Evolutionary conservation across 148 eudicot genomes (phyloP), one percentile per base, ranked within the genome.

Genomic region (Spergularia marina): DNA sequence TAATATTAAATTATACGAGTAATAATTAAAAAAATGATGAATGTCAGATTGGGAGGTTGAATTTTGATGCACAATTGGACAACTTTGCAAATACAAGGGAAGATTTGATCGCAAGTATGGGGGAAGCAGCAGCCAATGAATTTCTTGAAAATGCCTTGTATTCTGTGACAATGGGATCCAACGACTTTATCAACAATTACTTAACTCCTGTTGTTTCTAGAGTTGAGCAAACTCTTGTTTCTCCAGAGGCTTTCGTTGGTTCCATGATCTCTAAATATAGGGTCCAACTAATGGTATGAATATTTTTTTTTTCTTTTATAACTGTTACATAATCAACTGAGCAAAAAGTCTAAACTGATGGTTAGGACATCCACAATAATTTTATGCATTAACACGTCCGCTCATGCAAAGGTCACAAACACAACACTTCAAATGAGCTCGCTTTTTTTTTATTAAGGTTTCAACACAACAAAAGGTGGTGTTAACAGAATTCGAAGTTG

Each of bases 141-240:
- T 77, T 90, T 12, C 44, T 92, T 0, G 52, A 76, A 54, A 88
- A 76, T 47, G 86, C 96, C 10, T 78, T 94, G 40, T 89, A 86
- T 68, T 86, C 98, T 14, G 78, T 92, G 4, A 82, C 96, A 61
- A 90, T 92, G 1, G 98, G 97, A 8, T 85, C 98, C n/a, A 94
- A 91, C 72, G 98, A 94, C 73, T 91, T 94, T 87, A 90, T 91
- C 79, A 94, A 90, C 86, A 91, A 94, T 58, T 91, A 94, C 72
- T 82, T 94, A 4, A 87, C 89, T 0, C 97, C 98, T 10, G 56
- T 86, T 36, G 20, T 87, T 63, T 85, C 97, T 15, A 76, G 61
- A 53, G 40, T 82, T 7, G 83, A 82, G 70, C 94, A 83, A 66
- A 64, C 70, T 14, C 15, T 84, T 12, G 79, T 86, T 11, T 67